Percentiles rank a stretch among this genome's conserved stretches.
These are phyloP conservation scores for Epichloe brachyelytri DNA, from an alignment of 2,329 filamentous ascomycete genomes.

Conservation along the genomic window DNA sequence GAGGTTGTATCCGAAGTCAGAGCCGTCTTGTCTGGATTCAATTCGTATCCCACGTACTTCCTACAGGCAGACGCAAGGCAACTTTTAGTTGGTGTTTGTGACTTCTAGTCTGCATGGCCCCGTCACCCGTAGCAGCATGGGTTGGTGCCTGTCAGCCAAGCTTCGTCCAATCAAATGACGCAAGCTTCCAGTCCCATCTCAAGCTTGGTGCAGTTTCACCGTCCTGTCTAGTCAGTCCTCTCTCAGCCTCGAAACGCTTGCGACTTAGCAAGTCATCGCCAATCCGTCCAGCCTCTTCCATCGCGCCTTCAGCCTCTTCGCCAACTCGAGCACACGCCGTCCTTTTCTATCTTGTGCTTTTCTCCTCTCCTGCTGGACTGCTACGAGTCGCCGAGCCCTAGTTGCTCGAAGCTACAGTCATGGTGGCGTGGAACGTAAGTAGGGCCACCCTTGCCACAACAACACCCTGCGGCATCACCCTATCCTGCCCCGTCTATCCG, in stretches of 20 bases:
- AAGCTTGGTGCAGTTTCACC: no score
- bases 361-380: neutral
- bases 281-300: neutral
- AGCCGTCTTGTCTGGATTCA: no score
- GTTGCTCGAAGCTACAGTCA: slow-evolving; percentile 14
- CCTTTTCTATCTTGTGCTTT: neutral
- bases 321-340: neutral
- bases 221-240: neutral
- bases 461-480: neutral
- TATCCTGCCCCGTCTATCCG: neutral
- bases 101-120: no score
- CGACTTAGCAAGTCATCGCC: neutral
- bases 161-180: slow-evolving; percentile 2
- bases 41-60: no score
- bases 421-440: slow-evolving; percentile 29
- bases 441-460: neutral
- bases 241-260: neutral
- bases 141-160: neutral
- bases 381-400: neutral
- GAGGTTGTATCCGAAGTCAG: no score
- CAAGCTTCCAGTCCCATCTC: neutral
- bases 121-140: no score
- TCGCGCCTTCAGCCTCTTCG: neutral
- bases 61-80: no score
- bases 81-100: no score